phyloP scores from a whole-genome alignment of 352 stramenopile species.

The Pythium pectinolyticum region DNA sequence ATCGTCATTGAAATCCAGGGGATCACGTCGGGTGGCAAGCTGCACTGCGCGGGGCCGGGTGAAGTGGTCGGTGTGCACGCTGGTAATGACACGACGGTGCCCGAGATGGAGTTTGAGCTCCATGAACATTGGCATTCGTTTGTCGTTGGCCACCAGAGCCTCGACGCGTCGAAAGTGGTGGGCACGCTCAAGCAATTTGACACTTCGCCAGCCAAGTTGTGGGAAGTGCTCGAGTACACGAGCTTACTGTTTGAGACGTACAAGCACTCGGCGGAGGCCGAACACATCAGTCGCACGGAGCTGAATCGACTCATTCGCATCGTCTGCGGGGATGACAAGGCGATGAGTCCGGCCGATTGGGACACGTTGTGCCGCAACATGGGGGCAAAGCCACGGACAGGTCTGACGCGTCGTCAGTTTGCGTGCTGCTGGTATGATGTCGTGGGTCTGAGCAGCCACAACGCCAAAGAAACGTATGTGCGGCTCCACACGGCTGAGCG shows the following conservation, averaged over 20 bases:
- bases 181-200: slow-evolving; percentile 52
- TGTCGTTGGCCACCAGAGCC: slow-evolving; percentile 44
- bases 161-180: slow-evolving; percentile 43
- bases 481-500: slow-evolving; percentile 45
- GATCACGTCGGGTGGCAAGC: slow-evolving; percentile 21
- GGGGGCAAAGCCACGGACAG: slow-evolving; percentile 35
- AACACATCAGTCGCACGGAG: slow-evolving; percentile 32
- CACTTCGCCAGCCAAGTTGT: slow-evolving; percentile 42
- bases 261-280: slow-evolving; percentile 22
- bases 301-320: slow-evolving; percentile 42
- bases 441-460: slow-evolving; percentile 36
- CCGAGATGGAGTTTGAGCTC: slow-evolving; percentile 44
- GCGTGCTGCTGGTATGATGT: slow-evolving; percentile 55
- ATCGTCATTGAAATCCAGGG: slow-evolving; percentile 41
- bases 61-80: slow-evolving; percentile 40
- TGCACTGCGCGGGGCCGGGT: slow-evolving; percentile 40
- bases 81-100: slow-evolving; percentile 18
- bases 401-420: slow-evolving; percentile 52
- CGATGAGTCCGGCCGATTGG: slow-evolving; percentile 35
- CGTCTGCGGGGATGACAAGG: slow-evolving; percentile 37
- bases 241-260: slow-evolving; percentile 52
- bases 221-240: slow-evolving; percentile 60
- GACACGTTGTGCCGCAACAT: slow-evolving; percentile 37
- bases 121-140: slow-evolving; percentile 63
- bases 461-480: slow-evolving; percentile 50